Conservation (phyloP, 2,329 filamentous ascomycete genomes). For the Cytospora mali region DNA sequence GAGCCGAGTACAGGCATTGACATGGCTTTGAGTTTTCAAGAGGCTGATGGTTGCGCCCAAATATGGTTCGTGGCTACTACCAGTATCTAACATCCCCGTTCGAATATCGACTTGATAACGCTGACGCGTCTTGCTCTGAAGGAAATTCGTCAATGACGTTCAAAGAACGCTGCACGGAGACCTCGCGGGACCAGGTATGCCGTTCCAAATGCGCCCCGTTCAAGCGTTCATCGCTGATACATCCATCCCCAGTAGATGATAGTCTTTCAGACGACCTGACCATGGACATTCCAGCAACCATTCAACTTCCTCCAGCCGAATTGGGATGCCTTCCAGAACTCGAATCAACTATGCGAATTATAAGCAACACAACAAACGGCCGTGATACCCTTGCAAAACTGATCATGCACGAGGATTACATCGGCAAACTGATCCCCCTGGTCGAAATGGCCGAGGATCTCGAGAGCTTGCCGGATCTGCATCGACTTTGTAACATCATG, state of each 20-base stretch:
- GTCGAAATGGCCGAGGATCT: constrained; percentile 90
- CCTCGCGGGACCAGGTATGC: constrained; percentile 64
- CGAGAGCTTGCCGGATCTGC: constrained; percentile 82
- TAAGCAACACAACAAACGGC: constrained; percentile 73
- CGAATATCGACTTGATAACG: not conserved
- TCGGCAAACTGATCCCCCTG: constrained; percentile 81
- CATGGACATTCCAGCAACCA: constrained; percentile 70
- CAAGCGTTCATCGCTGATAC: constrained; percentile 33
- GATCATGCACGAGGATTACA: constrained; percentile 83
- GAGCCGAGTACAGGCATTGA: constrained; percentile 81
- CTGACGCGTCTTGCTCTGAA: constrained; percentile 43
- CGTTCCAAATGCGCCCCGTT: not conserved
- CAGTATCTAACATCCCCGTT: too few relatives aligned
- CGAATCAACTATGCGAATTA: constrained; percentile 78
- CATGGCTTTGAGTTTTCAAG: constrained; percentile 98
- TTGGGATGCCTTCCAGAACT: constrained; percentile 84
- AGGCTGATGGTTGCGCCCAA: constrained; percentile 87
- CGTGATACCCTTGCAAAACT: constrained; percentile 87
- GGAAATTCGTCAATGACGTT: constrained; percentile 88
- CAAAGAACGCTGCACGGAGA: constrained; percentile 72
- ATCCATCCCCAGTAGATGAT: constrained; percentile 62
- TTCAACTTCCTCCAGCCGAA: constrained; percentile 77
- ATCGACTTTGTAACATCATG: constrained; percentile 96
- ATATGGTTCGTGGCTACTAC: constrained; percentile 70
- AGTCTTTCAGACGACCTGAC: constrained; percentile 82